These are phyloP conservation scores for Mortierella sp. DNA, from an alignment of 371 early-diverging fungal species.

Conservation along the genomic window DNA sequence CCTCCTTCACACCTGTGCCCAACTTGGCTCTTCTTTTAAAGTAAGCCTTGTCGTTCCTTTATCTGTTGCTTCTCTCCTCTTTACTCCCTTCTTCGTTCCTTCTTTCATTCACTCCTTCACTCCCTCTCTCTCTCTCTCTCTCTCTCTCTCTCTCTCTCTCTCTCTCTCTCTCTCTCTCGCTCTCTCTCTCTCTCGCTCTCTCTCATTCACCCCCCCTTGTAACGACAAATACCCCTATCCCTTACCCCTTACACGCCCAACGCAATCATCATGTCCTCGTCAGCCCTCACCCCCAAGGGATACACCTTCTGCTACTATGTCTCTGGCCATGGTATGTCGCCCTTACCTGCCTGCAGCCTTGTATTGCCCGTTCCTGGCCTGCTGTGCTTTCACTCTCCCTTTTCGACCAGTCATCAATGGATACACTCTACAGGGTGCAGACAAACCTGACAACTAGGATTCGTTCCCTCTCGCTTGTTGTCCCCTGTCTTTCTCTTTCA, in stretches of 20 bases:
- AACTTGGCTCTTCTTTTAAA: no score
- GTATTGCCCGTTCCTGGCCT: not conserved
- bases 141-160: not conserved
- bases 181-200: not conserved
- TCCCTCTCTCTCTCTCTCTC: not conserved
- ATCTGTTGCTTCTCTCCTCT: not conserved
- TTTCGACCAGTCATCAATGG: slow-evolving; percentile 1
- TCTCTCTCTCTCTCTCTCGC: not conserved
- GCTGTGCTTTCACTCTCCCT: no score
- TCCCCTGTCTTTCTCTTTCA: not conserved
- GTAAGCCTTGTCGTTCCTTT: not conserved
- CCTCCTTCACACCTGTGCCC: not conserved
- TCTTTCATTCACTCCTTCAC: slow-evolving; percentile 1
- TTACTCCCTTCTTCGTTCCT: not conserved
- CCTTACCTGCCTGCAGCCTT: not conserved
- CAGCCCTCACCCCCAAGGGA: slow-evolving; percentile 24
- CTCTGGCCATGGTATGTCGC: slow-evolving; percentile 72
- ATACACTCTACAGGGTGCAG: not conserved
- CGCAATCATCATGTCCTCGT: not conserved
- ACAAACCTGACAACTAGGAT: slow-evolving; percentile 11
- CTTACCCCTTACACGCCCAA: not conserved
- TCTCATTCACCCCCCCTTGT: not conserved
- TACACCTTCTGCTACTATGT: slow-evolving; percentile 76
- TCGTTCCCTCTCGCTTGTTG: not conserved
- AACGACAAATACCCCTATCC: not conserved